A percentile compares a stretch with the other conserved stretches of the same genome.
phyloP scores from a whole-genome alignment of 1,284 basidiomycete species.

The Sanghuangporus baumii region DNA sequence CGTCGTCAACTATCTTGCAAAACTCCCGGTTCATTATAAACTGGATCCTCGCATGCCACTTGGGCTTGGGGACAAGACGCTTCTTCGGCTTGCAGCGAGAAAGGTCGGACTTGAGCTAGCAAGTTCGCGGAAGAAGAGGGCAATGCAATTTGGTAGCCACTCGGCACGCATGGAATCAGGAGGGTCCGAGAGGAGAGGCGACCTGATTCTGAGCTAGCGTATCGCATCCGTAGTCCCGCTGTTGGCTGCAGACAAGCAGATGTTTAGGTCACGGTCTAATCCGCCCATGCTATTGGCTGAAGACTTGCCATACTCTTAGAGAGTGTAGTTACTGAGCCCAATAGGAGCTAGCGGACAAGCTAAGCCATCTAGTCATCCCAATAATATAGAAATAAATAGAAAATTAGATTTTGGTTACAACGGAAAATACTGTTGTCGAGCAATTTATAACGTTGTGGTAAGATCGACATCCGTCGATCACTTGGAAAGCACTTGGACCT shows the following conservation, averaged over 20 bases:
- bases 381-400: too few species aligned
- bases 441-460: not conserved
- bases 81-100: slow-evolving; percentile 68
- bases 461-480: not conserved
- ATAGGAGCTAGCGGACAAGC: too few species aligned
- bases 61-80: slow-evolving; percentile 83
- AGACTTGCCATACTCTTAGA: too few species aligned
- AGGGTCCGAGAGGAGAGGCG: slow-evolving; percentile 20
- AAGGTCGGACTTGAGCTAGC: slow-evolving; percentile 67
- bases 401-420: not conserved
- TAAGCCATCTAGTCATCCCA: too few species aligned
- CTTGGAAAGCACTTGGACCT: not conserved
- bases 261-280: not conserved
- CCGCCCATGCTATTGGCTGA: too few species aligned
- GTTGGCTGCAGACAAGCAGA: not conserved
- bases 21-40: slow-evolving; percentile 76
- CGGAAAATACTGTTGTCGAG: not conserved
- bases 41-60: slow-evolving; percentile 63
- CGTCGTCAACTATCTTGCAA: slow-evolving; percentile 69
- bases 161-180: slow-evolving; percentile 82
- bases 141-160: slow-evolving; percentile 96
- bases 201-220: not conserved
- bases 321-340: too few species aligned
- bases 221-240: not conserved
- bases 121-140: slow-evolving; percentile 76